phyloP scores from a whole-genome alignment of 305 asterid genomes.

The Plantago rigida region DNA sequence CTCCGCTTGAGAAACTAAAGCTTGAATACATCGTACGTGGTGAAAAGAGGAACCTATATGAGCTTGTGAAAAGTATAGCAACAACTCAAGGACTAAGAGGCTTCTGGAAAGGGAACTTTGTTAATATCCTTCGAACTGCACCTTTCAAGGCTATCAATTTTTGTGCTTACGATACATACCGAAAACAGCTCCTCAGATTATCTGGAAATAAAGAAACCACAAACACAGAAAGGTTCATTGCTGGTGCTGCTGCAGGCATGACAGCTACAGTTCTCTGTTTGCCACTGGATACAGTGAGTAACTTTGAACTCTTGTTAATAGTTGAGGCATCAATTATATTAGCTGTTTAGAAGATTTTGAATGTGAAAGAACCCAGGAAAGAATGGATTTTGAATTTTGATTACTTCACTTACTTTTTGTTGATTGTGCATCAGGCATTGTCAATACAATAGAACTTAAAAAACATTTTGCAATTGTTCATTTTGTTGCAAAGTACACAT shows the following conservation, averaged over 20 bases:
- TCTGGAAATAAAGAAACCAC: conserved; percentile 74
- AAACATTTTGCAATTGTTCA: no score
- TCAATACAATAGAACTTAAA: not conserved
- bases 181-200: conserved; percentile 70
- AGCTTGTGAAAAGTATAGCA: conserved; percentile 60
- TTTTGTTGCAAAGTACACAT: no score
- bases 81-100: conserved; percentile 86
- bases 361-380: no score
- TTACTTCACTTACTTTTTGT: not conserved
- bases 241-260: conserved; percentile 97
- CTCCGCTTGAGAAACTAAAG: conserved; percentile 94
- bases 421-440: not conserved
- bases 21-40: conserved; percentile 88
- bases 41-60: conserved; percentile 56
- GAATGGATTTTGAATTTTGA: no score
- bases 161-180: conserved; percentile 75
- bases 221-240: conserved; percentile 65
- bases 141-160: conserved; percentile 95
- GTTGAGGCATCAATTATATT: not conserved
- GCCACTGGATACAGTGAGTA: conserved; percentile 90
- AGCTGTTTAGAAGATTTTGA: not conserved
- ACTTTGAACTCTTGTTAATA: not conserved
- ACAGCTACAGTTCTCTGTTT: conserved; percentile 87
- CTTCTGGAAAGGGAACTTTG: conserved; percentile 94
- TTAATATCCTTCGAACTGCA: conserved; percentile 88